Percentiles rank a stretch among this genome's conserved stretches.
These are phyloP conservation scores for Syzygium malaccense DNA, from an alignment of 441 rosid species.

Conservation along the genomic window DNA sequence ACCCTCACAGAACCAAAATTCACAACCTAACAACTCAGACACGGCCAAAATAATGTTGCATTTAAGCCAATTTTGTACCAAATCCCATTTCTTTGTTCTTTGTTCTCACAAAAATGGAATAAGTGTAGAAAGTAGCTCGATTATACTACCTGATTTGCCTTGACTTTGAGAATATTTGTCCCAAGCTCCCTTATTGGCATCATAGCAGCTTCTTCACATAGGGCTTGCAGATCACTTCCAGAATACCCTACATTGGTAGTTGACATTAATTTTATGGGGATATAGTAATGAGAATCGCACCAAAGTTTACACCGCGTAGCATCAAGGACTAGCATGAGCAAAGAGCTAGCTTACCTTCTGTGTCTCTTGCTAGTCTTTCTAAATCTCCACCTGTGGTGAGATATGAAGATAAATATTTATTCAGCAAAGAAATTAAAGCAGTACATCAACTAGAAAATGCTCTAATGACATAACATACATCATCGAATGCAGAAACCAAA, in stretches of 20 bases:
- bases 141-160: conserved; percentile 70
- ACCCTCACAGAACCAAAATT: background rate
- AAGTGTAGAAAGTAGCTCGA: background rate
- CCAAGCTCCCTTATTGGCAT: conserved; percentile 98
- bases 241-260: conserved; percentile 62
- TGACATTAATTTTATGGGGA: background rate
- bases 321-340: background rate
- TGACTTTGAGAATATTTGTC: conserved; percentile 58
- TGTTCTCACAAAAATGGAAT: background rate
- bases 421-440: background rate
- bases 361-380: conserved; percentile 65
- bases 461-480: background rate
- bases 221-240: conserved; percentile 94
- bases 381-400: conserved; percentile 52
- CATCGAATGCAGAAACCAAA: background rate
- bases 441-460: background rate
- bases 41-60: background rate
- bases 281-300: background rate
- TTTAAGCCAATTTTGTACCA: background rate
- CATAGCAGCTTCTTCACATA: conserved; percentile 99
- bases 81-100: background rate
- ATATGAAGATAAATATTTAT: background rate
- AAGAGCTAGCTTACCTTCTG: conserved; percentile 52
- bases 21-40: background rate
- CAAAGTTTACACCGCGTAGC: background rate